Evolutionary conservation across 129 eudicot species (phyloP).

Genomic region (Lactuca sativa): DNA sequence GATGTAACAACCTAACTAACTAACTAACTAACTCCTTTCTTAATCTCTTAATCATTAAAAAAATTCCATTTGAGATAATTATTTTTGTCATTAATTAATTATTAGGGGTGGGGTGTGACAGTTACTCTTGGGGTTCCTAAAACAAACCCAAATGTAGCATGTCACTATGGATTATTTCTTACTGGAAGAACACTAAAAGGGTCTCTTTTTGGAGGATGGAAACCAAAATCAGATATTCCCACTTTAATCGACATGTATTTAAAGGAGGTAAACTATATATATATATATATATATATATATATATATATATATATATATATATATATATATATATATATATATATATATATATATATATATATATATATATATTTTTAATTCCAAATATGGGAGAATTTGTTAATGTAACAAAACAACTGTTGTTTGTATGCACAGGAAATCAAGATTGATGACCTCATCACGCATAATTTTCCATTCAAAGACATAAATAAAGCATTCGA

Average conservation of each 20-base stretch:
- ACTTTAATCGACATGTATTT: constrained; percentile 74
- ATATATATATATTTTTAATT: too few species aligned
- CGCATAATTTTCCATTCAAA: constrained; percentile 65
- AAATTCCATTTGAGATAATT: background rate
- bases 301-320: too few species aligned
- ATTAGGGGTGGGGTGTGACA: constrained; percentile 91
- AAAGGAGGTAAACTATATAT: constrained; percentile 55
- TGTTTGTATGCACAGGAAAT: constrained; percentile 55
- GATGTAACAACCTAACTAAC: constrained; percentile 44
- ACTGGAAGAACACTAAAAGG: constrained; percentile 85
- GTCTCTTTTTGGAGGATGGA: constrained; percentile 97
- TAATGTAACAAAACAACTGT: background rate
- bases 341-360: too few species aligned
- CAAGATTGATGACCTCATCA: constrained; percentile 65
- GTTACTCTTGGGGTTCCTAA: constrained; percentile 97
- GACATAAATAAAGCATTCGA: constrained; percentile 85
- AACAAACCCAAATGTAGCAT: constrained; percentile 65
- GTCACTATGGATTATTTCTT: constrained; percentile 81
- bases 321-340: too few species aligned
- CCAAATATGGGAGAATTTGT: background rate
- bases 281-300: too few species aligned
- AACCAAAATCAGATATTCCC: constrained; percentile 94
- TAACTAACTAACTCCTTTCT: background rate
- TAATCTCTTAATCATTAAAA: too few species aligned
- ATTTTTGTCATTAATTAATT: background rate